phyloP scores from a whole-genome alignment of 2,329 filamentous ascomycete species.

The Sarocladium kiliense region DNA sequence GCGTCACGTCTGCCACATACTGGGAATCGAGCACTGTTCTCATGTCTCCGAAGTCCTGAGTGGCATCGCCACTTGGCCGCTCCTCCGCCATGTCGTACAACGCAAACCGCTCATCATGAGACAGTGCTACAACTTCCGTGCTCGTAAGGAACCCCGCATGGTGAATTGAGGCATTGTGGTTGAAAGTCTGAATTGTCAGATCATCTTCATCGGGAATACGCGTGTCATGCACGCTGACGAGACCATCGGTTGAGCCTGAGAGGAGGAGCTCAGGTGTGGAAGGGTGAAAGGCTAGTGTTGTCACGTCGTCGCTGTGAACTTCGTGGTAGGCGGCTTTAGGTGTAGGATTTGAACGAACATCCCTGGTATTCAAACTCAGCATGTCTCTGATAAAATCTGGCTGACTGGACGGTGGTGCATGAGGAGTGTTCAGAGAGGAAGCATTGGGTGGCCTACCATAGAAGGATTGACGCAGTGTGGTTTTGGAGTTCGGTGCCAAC shows the following conservation, averaged over 20 bases:
- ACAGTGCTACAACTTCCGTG: constrained; percentile 64
- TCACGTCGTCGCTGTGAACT: constrained; percentile 64
- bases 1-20: constrained; percentile 65
- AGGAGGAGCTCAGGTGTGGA: constrained; percentile 56
- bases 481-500: constrained; percentile 69
- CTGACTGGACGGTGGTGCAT: no score
- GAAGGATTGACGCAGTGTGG: constrained; percentile 53
- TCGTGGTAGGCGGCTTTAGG: constrained; percentile 54
- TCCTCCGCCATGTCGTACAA: constrained; percentile 66
- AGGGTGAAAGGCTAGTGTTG: constrained; percentile 55
- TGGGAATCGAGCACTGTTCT: constrained; percentile 61
- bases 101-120: constrained; percentile 73
- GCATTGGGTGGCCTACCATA: constrained; percentile 55
- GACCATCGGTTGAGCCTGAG: constrained; percentile 73
- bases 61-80: constrained; percentile 52
- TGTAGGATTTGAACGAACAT: constrained; percentile 44
- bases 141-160: constrained; percentile 64
- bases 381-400: no score
- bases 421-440: no score
- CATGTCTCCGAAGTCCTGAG: constrained; percentile 62
- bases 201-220: constrained; percentile 70
- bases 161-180: constrained; percentile 70
- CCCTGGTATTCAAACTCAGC: constrained; percentile 47
- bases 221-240: constrained; percentile 73
- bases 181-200: constrained; percentile 71